Evolutionary conservation across 2,329 filamentous ascomycete genomes (phyloP).

Genomic region (Bertia moriformis): DNA sequence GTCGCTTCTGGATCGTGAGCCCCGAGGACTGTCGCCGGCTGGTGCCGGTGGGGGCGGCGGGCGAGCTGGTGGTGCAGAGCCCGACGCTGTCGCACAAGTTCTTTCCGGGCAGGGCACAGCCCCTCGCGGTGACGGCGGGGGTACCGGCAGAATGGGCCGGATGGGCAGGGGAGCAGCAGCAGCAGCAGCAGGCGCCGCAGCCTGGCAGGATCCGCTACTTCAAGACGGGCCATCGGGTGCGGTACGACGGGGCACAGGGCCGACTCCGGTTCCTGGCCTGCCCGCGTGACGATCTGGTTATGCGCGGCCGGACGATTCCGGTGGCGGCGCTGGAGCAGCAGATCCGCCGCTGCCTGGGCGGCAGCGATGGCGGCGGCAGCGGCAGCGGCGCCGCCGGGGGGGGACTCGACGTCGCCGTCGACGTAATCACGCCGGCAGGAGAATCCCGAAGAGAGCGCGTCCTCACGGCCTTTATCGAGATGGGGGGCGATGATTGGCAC

Average conservation of each 20-base stretch:
- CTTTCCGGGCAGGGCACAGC: too few relatives aligned
- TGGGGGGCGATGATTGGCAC: neutral
- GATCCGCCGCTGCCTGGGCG: neutral
- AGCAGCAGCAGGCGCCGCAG: too few relatives aligned
- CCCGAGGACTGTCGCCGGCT: conserved; percentile 31
- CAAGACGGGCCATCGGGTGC: neutral
- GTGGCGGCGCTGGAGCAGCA: neutral
- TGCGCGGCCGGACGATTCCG: neutral
- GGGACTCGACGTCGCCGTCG: neutral
- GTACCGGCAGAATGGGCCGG: too few relatives aligned
- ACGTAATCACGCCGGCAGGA: neutral
- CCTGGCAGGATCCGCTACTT: too few relatives aligned
- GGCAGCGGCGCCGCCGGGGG: too few relatives aligned
- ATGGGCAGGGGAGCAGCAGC: neutral
- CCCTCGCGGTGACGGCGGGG: too few relatives aligned
- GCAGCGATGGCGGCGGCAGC: too few relatives aligned
- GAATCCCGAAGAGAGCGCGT: too few relatives aligned
- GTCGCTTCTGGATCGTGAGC: conserved; percentile 39
- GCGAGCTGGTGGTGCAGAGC: conserved; percentile 46
- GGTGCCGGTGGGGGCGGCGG: conserved; percentile 36
- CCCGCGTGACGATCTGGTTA: neutral
- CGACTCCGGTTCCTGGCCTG: neutral
- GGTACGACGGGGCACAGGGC: neutral
- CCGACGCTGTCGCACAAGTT: conserved; percentile 29
- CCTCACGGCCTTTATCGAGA: too few relatives aligned